These are phyloP conservation scores for Fennellomyces sp. DNA, from an alignment of 371 early-diverging fungal genomes.

Conservation along the genomic window DNA sequence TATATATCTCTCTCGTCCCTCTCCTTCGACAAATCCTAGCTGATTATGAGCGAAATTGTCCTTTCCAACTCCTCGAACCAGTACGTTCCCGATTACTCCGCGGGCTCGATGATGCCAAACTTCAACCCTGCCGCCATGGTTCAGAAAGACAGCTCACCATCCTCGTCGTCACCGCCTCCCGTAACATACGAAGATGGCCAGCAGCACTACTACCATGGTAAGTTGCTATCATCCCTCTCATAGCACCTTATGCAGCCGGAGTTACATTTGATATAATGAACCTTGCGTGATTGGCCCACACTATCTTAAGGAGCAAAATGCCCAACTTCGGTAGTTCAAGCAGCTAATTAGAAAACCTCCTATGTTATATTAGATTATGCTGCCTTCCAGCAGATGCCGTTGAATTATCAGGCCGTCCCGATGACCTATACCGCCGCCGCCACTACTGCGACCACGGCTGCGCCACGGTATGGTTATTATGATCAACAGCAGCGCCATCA, in stretches of 20 bases:
- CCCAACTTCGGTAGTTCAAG: background rate
- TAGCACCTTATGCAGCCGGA: slow-evolving; percentile 11
- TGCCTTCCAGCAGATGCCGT: slow-evolving; percentile 34
- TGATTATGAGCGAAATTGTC: slow-evolving; percentile 39
- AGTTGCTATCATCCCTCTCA: background rate
- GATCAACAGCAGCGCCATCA: slow-evolving; percentile 11
- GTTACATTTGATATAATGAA: slow-evolving; percentile 9
- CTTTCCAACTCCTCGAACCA: slow-evolving; percentile 31
- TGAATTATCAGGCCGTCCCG: slow-evolving; percentile 29
- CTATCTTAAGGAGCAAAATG: slow-evolving; percentile 6
- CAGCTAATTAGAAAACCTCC: slow-evolving; percentile 3
- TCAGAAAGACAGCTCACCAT: slow-evolving; percentile 23
- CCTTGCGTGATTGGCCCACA: slow-evolving; percentile 6
- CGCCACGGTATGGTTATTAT: background rate
- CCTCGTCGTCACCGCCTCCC: slow-evolving; percentile 13
- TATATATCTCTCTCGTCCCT: slow-evolving; percentile 2
- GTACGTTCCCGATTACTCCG: slow-evolving; percentile 32
- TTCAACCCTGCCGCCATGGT: slow-evolving; percentile 34
- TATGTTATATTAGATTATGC: slow-evolving; percentile 31
- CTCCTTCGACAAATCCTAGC: background rate
- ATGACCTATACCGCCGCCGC: slow-evolving; percentile 27
- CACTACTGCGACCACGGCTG: slow-evolving; percentile 4
- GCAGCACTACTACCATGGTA: slow-evolving; percentile 11
- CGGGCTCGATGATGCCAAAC: slow-evolving; percentile 33
- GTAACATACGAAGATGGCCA: slow-evolving; percentile 24